Evolutionary conservation across 331 rosid genomes (phyloP), one percentile per base, ranked within the genome.

Genomic region (Acacia pycnantha): DNA sequence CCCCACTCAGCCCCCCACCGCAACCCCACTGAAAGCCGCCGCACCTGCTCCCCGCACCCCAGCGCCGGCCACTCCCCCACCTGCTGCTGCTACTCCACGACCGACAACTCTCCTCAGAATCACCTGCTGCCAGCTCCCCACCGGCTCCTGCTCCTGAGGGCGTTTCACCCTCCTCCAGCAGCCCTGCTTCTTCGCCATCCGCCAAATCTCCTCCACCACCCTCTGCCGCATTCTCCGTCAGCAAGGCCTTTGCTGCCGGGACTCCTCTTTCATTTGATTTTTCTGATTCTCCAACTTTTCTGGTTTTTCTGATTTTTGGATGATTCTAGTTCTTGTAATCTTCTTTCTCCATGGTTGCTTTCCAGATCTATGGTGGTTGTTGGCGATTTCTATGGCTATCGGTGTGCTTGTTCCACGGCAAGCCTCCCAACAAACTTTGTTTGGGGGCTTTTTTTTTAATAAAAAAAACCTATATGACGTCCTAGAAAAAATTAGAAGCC

Each of bases 211-310:
- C 85, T 15, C 88, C 85, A 7, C 0, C 85, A 16, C 88, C 85
- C 12, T 53, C 86, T 70, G 76, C 77, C 12, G 82, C 90, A 31
- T 77, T 76, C 78, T 82, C 87, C 50, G 40, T 82, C 2, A 85
- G 91, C 87, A 87, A 90, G 18, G 86, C 81, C 0, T 82, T 70
- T 47, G 54, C 93, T 26, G 92, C 86, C 8, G 92, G 90, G 7
- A 84, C 94, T 8, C 93, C 95, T 24, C 77, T 94, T n/a, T n/a
- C n/a, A n/a, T n/a, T n/a, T n/a, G n/a, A n/a, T n/a, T n/a, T n/a
- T n/a, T n/a, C n/a, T n/a, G n/a, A n/a, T n/a, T n/a, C n/a, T n/a
- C n/a, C n/a, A n/a, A n/a, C n/a, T n/a, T n/a, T n/a, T n/a, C n/a
- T n/a, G n/a, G n/a, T n/a, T n/a, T n/a, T n/a, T n/a, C n/a, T n/a